Evolutionary conservation across 2,329 filamentous ascomycete genomes (phyloP).

Genomic region (Xylariaceae sp.): DNA sequence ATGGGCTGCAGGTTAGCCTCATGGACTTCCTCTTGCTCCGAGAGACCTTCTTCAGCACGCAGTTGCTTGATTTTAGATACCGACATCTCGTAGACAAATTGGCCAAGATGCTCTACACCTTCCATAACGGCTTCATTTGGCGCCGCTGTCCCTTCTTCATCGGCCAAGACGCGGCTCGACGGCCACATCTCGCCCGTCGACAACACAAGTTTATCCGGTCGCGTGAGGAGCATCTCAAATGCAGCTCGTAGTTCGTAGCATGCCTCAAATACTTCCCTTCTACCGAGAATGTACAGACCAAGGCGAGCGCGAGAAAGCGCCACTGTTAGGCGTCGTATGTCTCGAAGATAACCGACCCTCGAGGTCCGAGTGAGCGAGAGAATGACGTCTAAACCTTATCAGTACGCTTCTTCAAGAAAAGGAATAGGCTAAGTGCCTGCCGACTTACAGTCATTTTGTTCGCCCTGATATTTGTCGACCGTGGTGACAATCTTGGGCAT

Average conservation of each 20-base stretch:
- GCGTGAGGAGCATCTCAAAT: slow-evolving; percentile 71
- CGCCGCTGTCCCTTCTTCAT: slow-evolving; percentile 45
- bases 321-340: slow-evolving; percentile 89
- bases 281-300: slow-evolving; percentile 87
- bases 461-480: slow-evolving; percentile 97
- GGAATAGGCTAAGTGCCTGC: slow-evolving; percentile 36
- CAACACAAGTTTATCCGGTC: slow-evolving; percentile 76
- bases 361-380: slow-evolving; percentile 87
- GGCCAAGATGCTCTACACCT: slow-evolving; percentile 85
- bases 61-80: slow-evolving; percentile 54
- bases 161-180: slow-evolving; percentile 49
- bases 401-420: not conserved
- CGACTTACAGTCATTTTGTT: slow-evolving; percentile 93
- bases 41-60: slow-evolving; percentile 37
- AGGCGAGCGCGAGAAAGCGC: slow-evolving; percentile 88
- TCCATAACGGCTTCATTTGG: slow-evolving; percentile 71
- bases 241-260: slow-evolving; percentile 85
- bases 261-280: slow-evolving; percentile 80
- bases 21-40: slow-evolving; percentile 15
- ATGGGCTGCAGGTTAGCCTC: slow-evolving; percentile 23
- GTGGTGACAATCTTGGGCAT: slow-evolving; percentile 86
- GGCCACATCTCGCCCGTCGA: slow-evolving; percentile 86
- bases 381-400: slow-evolving; percentile 67
- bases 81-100: slow-evolving; percentile 97
- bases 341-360: slow-evolving; percentile 85